phyloP scores from a whole-genome alignment of 176 grass and related monocot species.

The Areca catechu region DNA sequence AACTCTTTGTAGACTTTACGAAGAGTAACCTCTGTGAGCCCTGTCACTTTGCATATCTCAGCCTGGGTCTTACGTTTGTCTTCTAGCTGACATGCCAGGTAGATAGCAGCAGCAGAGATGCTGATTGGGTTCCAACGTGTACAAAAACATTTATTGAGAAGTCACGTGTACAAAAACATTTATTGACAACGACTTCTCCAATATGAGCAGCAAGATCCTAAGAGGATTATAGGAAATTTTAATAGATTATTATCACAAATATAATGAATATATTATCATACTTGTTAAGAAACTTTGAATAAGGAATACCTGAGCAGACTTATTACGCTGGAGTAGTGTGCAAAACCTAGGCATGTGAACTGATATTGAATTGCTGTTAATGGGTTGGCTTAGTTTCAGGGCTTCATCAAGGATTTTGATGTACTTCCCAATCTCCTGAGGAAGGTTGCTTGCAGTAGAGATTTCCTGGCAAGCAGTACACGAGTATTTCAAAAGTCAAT shows the following conservation, averaged over 20 bases:
- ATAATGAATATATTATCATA: not conserved
- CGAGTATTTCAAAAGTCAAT: not conserved
- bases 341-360: conserved; percentile 99
- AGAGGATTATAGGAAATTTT: conserved; percentile 13
- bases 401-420: conserved; percentile 97
- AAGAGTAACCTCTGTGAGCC: conserved; percentile 91
- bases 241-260: not conserved
- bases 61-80: conserved; percentile 98
- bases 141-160: too few species aligned
- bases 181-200: conserved; percentile 87
- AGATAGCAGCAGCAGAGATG: conserved; percentile 97
- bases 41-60: conserved; percentile 91
- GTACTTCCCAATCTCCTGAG: conserved; percentile 96
- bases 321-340: conserved; percentile 89
- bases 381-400: conserved; percentile 85
- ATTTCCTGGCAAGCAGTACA: conserved; percentile 62
- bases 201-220: conserved; percentile 96
- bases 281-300: not conserved
- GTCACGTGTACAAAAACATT: too few species aligned
- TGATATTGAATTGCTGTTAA: conserved; percentile 94
- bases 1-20: conserved; percentile 99
- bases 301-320: conserved; percentile 82
- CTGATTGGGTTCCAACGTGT: conserved; percentile 88
- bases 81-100: conserved; percentile 91
- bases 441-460: conserved; percentile 94